phyloP scores from a whole-genome alignment of 768 basidiomycete genomes.

The Leccinum sublutescens region DNA sequence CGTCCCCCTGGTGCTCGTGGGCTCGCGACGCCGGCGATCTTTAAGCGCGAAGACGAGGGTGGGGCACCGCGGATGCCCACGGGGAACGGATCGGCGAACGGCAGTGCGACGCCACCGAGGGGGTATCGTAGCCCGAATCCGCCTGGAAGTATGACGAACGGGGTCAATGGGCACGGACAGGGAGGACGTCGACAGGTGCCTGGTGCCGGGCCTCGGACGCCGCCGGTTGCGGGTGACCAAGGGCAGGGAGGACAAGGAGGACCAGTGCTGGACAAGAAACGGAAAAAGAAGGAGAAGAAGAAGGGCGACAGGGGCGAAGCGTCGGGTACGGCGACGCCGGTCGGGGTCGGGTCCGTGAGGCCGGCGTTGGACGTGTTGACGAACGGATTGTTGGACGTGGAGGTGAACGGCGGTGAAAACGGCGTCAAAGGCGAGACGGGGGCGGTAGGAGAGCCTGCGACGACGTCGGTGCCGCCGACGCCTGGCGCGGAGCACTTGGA shows the following conservation, averaged over 20 bases:
- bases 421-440: neutral
- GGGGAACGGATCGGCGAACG: slow-evolving; percentile 36
- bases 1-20: slow-evolving; percentile 39
- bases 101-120: slow-evolving; percentile 62
- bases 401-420: slow-evolving; percentile 16
- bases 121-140: slow-evolving; percentile 57
- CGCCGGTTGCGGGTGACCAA: slow-evolving; percentile 43
- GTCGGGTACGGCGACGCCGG: slow-evolving; percentile 31
- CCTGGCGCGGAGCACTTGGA: slow-evolving; percentile 67
- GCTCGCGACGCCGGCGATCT: slow-evolving; percentile 80
- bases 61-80: slow-evolving; percentile 54
- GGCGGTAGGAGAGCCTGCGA: slow-evolving; percentile 4
- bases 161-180: slow-evolving; percentile 29
- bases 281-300: slow-evolving; percentile 58
- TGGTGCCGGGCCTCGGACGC: slow-evolving; percentile 59
- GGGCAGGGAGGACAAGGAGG: slow-evolving; percentile 23
- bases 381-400: slow-evolving; percentile 21
- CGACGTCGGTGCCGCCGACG: slow-evolving; percentile 45
- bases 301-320: slow-evolving; percentile 41
- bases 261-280: slow-evolving; percentile 36
- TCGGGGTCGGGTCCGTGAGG: slow-evolving; percentile 23
- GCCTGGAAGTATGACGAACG: slow-evolving; percentile 45
- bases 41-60: slow-evolving; percentile 90
- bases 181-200: slow-evolving; percentile 55
- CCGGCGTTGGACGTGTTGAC: slow-evolving; percentile 40